Base-by-base conservation (phyloP, 345 rosid species). In the Carallia brachiata region DNA sequence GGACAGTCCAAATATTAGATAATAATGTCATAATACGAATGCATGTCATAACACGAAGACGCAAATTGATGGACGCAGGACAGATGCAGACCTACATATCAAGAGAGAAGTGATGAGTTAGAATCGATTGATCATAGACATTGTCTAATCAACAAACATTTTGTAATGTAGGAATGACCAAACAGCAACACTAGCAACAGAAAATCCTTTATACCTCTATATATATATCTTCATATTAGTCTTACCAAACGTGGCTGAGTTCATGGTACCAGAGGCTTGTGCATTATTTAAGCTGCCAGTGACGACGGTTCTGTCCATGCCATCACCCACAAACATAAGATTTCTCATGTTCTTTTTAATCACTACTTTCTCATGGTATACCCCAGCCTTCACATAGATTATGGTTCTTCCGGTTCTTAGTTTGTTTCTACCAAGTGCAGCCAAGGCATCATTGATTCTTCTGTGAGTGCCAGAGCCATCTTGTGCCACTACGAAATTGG, bases 281-380 rank as follows among this genome's bases (percentile, higher is more conserved):
- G 77, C 82, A n/a, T 80, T 85, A 63, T 78, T 88, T 55, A 74
- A 70, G 70, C 55, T 73, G 39, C 86, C 87, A 0, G 87, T 89
- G 34, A 90, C 71, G 0, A 87, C 70, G 58, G 96, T 90, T 75
- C 72, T 84, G 63, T 84, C 94, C 67, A 87, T 92, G 73, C 96
- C 96, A 62, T 92, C 95, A 4, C 95, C 96, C 19, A 90, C 93
- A 23, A 88, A 61, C 95, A 88, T 92, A 18, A 88, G 52, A 52
- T 88, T 80, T 60, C 70, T 81, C 80, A 84, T 54, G 44, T 80
- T 63, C 52, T 57, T 75, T 37, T 69, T 59, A 50, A 92, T 83
- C 47, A 84, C 89, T 0, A 92, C 87, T 16, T 78, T 84, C 66
- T 92, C 96, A 12, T 77, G 67, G 58, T 90, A 90, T 5, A 86